Conservation (phyloP, 2,329 filamentous ascomycete genomes). For the Aspergillus proliferans region DNA sequence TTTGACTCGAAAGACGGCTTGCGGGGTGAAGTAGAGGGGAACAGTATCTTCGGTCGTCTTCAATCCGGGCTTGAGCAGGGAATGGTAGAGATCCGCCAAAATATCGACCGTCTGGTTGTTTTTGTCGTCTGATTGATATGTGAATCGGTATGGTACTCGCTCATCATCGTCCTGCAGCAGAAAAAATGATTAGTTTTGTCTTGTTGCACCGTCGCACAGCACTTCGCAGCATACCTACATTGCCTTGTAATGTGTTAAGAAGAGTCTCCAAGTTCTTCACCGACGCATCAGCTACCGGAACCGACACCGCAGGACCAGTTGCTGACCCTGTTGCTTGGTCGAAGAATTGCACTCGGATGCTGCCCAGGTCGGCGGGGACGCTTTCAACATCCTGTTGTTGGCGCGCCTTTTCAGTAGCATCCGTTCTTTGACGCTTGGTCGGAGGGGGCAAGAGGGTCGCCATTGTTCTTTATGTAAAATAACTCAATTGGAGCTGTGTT, state of each 20-base stretch:
- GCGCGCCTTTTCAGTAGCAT: constrained; percentile 63
- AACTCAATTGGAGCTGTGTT: not conserved
- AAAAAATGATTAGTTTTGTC: constrained; percentile 2
- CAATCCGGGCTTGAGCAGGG: constrained; percentile 45
- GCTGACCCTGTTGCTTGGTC: constrained; percentile 66
- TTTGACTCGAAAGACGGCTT: constrained; percentile 90
- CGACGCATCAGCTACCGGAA: constrained; percentile 76
- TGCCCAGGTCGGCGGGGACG: constrained; percentile 64
- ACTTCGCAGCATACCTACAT: constrained; percentile 45
- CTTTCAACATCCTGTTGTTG: constrained; percentile 67
- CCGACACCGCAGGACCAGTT: constrained; percentile 65
- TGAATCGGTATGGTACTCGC: constrained; percentile 61
- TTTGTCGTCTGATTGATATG: constrained; percentile 45
- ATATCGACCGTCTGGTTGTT: constrained; percentile 39
- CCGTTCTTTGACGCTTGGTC: constrained; percentile 78
- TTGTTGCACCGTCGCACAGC: not conserved
- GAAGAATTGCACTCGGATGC: constrained; percentile 78
- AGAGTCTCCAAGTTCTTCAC: constrained; percentile 86
- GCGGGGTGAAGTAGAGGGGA: constrained; percentile 63
- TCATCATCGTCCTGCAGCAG: constrained; percentile 50
- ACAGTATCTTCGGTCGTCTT: constrained; percentile 57
- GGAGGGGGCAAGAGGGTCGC: constrained; percentile 76
- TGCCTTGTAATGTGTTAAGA: constrained; percentile 74
- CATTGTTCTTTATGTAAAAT: constrained; percentile 47
- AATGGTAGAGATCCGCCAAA: constrained; percentile 44